Evolutionary conservation across 768 basidiomycete genomes (phyloP).

Genomic region (Suillus decipiens): DNA sequence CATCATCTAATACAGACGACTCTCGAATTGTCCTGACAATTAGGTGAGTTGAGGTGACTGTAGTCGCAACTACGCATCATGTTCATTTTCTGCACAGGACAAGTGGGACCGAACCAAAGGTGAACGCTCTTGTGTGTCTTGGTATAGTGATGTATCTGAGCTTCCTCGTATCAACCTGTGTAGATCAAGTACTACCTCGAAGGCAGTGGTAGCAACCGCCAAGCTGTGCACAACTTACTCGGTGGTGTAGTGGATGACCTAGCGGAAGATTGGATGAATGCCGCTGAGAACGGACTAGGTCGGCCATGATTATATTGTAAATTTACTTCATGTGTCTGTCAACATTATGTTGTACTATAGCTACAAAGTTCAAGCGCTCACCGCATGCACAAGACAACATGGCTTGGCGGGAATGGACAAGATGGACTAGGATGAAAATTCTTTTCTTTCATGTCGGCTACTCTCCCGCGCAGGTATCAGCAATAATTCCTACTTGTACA

Average conservation of each 20-base stretch:
- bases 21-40: conserved; percentile 67
- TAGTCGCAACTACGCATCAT: not conserved
- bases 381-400: conserved; percentile 7
- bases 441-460: too few species aligned
- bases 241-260: conserved; percentile 60
- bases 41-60: conserved; percentile 44
- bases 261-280: conserved; percentile 68
- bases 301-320: conserved; percentile 25
- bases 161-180: conserved; percentile 2
- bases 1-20: conserved; percentile 40
- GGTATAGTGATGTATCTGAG: not conserved
- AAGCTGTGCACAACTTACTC: conserved; percentile 52
- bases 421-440: not conserved
- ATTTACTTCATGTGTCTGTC: not conserved
- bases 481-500: not conserved
- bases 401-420: not conserved
- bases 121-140: conserved; percentile 23
- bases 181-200: conserved; percentile 91
- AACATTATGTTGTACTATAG: not conserved
- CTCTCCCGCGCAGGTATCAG: not conserved
- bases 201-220: conserved; percentile 59
- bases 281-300: conserved; percentile 49
- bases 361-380: not conserved
- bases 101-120: conserved; percentile 91
- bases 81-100: conserved; percentile 48